phyloP scores from a whole-genome alignment of 2,329 filamentous ascomycete species.

The Graphiopsis chlorocephala region DNA sequence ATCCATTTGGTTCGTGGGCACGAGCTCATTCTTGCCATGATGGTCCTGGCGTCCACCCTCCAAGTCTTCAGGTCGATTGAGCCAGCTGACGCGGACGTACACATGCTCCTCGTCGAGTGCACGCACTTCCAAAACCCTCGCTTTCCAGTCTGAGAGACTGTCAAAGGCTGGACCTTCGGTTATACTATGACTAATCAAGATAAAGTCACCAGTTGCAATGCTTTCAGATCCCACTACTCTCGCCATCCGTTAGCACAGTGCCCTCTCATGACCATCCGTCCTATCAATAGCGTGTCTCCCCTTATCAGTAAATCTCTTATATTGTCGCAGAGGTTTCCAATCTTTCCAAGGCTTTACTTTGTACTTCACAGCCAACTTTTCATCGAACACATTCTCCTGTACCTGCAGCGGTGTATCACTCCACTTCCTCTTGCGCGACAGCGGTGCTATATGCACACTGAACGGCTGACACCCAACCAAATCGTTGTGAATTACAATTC shows the following conservation, averaged over 20 bases:
- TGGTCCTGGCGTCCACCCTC: constrained; percentile 60
- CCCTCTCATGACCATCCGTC: background rate
- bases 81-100: constrained; percentile 72
- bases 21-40: constrained; percentile 65
- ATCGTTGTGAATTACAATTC: background rate
- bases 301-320: constrained; percentile 44
- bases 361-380: constrained; percentile 28
- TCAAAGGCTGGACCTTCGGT: constrained; percentile 34
- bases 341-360: constrained; percentile 38
- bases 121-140: constrained; percentile 72
- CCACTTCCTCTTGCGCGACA: background rate
- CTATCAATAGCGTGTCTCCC: background rate
- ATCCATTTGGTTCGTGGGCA: constrained; percentile 74
- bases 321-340: constrained; percentile 33
- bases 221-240: constrained; percentile 19
- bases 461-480: background rate
- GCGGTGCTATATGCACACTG: background rate
- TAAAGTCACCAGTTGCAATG: constrained; percentile 42
- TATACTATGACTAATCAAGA: constrained; percentile 41
- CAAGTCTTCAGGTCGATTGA: constrained; percentile 66
- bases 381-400: constrained; percentile 12
- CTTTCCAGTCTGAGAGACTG: constrained; percentile 61
- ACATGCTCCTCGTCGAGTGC: constrained; percentile 70
- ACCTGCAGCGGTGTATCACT: background rate
- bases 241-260: background rate